These are phyloP conservation scores for Endogone sp. DNA, from an alignment of 192 early-diverging fungal genomes.

Conservation along the genomic window DNA sequence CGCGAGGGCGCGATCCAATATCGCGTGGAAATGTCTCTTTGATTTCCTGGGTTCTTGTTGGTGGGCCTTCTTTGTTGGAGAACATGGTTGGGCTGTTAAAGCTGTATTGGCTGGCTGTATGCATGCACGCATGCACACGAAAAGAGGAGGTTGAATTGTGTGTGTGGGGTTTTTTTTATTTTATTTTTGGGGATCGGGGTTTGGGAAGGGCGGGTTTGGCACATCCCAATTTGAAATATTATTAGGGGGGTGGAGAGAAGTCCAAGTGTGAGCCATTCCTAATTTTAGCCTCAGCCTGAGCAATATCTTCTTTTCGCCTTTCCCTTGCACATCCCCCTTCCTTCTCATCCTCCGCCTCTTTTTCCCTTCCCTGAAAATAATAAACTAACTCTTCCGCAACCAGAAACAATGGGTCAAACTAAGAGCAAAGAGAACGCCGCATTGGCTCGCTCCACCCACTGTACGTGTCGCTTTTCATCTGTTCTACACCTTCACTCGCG, in stretches of 20 bases:
- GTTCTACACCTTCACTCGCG: background rate
- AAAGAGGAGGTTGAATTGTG: no score
- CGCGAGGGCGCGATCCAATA: background rate
- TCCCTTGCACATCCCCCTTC: background rate
- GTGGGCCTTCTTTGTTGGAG: no score
- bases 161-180: no score
- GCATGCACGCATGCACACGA: no score
- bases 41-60: background rate
- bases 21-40: background rate
- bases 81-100: no score
- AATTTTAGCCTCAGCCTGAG: background rate
- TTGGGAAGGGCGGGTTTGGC: background rate
- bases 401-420: conserved; percentile 39
- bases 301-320: background rate
- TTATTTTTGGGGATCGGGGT: no score
- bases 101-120: no score
- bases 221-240: background rate
- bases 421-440: conserved; percentile 49
- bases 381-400: background rate
- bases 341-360: background rate
- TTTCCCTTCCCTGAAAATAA: background rate
- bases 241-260: no score
- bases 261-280: background rate
- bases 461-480: conserved; percentile 18
- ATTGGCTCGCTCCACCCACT: conserved; percentile 43